Percentiles rank a stretch among this genome's conserved stretches.
Evolutionary conservation across 805 yeast genomes (phyloP).

Genomic region (Metschnikowia hibisci): DNA sequence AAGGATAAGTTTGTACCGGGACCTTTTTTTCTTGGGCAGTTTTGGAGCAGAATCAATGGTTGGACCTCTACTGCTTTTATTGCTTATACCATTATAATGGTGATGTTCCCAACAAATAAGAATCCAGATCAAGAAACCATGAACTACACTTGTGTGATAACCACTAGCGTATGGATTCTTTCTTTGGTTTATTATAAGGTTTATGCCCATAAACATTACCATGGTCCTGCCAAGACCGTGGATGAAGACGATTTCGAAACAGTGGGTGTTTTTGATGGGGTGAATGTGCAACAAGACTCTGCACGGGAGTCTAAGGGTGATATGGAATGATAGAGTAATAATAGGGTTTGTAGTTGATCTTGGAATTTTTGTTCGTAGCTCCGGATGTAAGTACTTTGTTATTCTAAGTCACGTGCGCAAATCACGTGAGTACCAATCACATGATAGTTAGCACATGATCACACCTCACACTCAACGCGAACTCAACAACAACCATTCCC

Average conservation of each 20-base stretch:
- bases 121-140: constrained; percentile 44
- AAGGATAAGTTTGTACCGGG: constrained; percentile 57
- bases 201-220: constrained; percentile 51
- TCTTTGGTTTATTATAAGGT: constrained; percentile 48
- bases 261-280: background rate
- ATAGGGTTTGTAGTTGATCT: no score
- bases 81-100: constrained; percentile 48
- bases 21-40: constrained; percentile 57
- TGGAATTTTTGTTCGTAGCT: no score
- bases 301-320: background rate
- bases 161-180: constrained; percentile 56
- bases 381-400: no score
- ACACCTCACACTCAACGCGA: background rate
- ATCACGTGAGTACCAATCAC: background rate
- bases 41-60: constrained; percentile 42
- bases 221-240: constrained; percentile 47
- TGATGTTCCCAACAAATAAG: constrained; percentile 56
- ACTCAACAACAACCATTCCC: background rate
- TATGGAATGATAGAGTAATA: background rate
- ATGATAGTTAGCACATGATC: background rate
- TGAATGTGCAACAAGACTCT: constrained; percentile 7
- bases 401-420: background rate
- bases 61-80: constrained; percentile 49
- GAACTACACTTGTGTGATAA: constrained; percentile 70
- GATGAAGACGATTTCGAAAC: constrained; percentile 11